Conservation (phyloP, 306 rosid species). For the Vigna nakashimae region DNA sequence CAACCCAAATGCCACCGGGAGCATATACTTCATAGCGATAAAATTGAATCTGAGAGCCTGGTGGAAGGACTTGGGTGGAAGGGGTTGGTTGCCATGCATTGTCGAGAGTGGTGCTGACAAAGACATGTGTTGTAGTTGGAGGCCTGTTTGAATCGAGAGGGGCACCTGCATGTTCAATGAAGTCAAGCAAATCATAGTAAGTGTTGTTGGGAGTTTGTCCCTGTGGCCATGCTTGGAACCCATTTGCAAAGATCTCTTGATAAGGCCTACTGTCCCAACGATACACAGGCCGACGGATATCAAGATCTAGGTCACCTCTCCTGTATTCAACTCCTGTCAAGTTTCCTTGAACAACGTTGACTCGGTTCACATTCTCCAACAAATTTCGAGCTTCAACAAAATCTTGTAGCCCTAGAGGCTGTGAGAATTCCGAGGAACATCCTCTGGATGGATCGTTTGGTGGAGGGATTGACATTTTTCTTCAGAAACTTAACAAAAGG, state of each 20-base stretch:
- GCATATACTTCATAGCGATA: constrained; percentile 36
- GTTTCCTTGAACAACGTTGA: not conserved
- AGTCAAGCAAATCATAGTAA: not conserved
- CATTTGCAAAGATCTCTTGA: not conserved
- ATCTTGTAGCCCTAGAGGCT: not conserved
- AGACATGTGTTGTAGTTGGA: no score
- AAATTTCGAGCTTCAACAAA: not conserved
- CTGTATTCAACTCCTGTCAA: not conserved
- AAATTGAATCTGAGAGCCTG: not conserved
- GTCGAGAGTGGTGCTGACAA: constrained; percentile 8
- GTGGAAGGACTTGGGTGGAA: not conserved
- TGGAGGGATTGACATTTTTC: no score
- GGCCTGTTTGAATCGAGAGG: not conserved
- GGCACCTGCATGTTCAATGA: not conserved
- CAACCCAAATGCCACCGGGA: constrained; percentile 40
- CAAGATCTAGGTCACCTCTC: rapidly evolving
- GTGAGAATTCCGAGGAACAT: not conserved
- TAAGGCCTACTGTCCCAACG: constrained; percentile 18
- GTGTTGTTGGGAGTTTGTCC: not conserved
- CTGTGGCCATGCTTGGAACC: constrained; percentile 17
- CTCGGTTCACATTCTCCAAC: not conserved
- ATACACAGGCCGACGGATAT: not conserved
- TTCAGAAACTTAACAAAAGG: no score
- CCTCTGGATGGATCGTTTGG: not conserved
- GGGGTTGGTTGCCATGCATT: not conserved